A percentile compares a stretch with the other conserved stretches of the same genome.
phyloP scores from a whole-genome alignment of 148 eudicot genomes.

The Spergularia bocconei region DNA sequence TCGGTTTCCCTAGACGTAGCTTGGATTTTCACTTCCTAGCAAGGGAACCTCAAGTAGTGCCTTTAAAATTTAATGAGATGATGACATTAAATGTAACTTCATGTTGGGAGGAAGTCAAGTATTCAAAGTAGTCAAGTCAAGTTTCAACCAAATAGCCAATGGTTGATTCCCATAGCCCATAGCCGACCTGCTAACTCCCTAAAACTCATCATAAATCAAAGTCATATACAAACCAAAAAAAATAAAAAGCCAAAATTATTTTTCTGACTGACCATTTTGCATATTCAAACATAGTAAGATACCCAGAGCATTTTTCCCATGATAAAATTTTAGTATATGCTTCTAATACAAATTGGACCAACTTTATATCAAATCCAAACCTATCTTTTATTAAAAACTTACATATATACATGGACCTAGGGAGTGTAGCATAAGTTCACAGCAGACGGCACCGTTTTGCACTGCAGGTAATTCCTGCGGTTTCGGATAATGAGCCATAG shows the following conservation, averaged over 20 bases:
- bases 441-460: slow-evolving; percentile 17
- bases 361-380: slow-evolving; percentile 8
- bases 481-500: slow-evolving; percentile 22
- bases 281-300: slow-evolving; percentile 14
- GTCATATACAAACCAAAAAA: too few relatives aligned
- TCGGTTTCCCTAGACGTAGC: too few relatives aligned
- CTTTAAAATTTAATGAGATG: too few relatives aligned
- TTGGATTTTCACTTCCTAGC: too few relatives aligned
- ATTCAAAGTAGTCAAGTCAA: too few relatives aligned
- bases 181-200: slow-evolving; percentile 16
- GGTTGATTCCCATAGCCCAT: slow-evolving; percentile 28
- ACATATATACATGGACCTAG: background rate
- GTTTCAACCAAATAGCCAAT: slow-evolving; percentile 16
- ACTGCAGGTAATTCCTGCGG: slow-evolving; percentile 28
- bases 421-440: background rate
- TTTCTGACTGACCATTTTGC: slow-evolving; percentile 20
- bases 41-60: too few relatives aligned
- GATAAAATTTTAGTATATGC: slow-evolving; percentile 9
- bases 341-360: background rate
- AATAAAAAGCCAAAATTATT: too few relatives aligned
- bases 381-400: too few relatives aligned
- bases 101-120: too few relatives aligned
- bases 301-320: background rate
- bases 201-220: background rate
- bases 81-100: too few relatives aligned